phyloP scores from a whole-genome alignment of 208 protist species.

The Leptomonas pyrrhocoris region DNA sequence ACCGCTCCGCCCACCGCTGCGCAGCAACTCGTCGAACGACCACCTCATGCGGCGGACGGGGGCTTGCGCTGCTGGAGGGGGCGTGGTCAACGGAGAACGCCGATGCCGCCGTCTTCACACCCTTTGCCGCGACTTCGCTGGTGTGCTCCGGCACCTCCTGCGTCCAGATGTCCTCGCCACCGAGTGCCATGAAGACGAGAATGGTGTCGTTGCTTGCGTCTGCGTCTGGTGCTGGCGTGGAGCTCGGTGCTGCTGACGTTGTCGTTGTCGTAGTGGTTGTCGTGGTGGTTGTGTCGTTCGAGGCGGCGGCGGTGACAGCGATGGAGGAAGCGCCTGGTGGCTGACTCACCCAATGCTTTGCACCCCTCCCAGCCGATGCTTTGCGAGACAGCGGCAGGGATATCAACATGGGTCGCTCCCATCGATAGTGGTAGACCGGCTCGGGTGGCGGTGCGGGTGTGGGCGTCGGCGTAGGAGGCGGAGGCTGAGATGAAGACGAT shows the following conservation, averaged over 20 bases:
- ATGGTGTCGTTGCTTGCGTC: conserved; percentile 9
- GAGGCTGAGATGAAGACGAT: background rate
- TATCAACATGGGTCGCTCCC: conserved; percentile 30
- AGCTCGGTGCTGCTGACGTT: background rate
- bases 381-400: conserved; percentile 10
- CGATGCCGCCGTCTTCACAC: background rate
- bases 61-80: background rate
- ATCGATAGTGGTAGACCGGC: conserved; percentile 26
- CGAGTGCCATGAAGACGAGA: conserved; percentile 30
- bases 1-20: conserved; percentile 27
- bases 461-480: background rate
- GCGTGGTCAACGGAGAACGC: background rate
- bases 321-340: background rate
- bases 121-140: background rate
- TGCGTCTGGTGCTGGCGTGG: conserved; percentile 4
- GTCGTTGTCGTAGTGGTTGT: background rate
- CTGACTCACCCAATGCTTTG: too few relatives aligned
- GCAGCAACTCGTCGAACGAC: conserved; percentile 11
- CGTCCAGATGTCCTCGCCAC: conserved; percentile 30
- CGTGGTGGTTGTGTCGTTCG: background rate
- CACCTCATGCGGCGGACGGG: background rate
- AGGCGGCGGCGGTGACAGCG: background rate
- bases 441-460: conserved; percentile 4
- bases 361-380: background rate
- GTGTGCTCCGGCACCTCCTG: background rate